phyloP scores from a whole-genome alignment of 2,329 filamentous ascomycete genomes.

The Pseudogymnoascus pannorum region DNA sequence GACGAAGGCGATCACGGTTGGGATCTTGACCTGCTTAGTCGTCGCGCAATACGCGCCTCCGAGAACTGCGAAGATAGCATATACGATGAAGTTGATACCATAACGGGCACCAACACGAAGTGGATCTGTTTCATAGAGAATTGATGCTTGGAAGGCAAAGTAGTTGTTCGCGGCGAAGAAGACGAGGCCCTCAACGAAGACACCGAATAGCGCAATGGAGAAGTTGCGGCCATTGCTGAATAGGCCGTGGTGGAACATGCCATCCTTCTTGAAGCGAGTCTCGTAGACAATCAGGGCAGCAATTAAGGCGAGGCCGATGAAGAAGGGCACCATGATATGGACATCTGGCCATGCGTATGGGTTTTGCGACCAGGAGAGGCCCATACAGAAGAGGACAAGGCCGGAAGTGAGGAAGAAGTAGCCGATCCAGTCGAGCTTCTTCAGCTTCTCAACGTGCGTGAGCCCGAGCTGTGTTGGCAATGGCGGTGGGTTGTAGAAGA shows the following conservation, averaged over 20 bases:
- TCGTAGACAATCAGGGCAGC: conserved; percentile 30
- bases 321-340: conserved; percentile 32
- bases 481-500: conserved; percentile 31
- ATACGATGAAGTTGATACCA: conserved; percentile 29
- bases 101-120: conserved; percentile 30
- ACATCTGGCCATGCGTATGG: conserved; percentile 34
- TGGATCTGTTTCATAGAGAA: conserved; percentile 32
- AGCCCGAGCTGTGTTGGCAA: conserved; percentile 24
- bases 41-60: conserved; percentile 23
- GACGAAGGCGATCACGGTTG: conserved; percentile 23
- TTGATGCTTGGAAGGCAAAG: conserved; percentile 33
- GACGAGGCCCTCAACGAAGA: conserved; percentile 33
- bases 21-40: conserved; percentile 25
- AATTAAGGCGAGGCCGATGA: conserved; percentile 26
- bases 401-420: conserved; percentile 31
- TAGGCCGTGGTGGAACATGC: conserved; percentile 36
- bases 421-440: conserved; percentile 34
- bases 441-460: conserved; percentile 28
- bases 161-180: conserved; percentile 38
- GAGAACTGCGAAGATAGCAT: conserved; percentile 26
- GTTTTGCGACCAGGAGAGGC: conserved; percentile 34
- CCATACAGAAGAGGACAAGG: conserved; percentile 34
- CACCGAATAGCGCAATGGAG: conserved; percentile 29
- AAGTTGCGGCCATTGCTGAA: conserved; percentile 33
- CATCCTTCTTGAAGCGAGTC: conserved; percentile 30